Conservation (phyloP, 1,284 basidiomycete species). For the Rhodotorula sp. region DNA sequence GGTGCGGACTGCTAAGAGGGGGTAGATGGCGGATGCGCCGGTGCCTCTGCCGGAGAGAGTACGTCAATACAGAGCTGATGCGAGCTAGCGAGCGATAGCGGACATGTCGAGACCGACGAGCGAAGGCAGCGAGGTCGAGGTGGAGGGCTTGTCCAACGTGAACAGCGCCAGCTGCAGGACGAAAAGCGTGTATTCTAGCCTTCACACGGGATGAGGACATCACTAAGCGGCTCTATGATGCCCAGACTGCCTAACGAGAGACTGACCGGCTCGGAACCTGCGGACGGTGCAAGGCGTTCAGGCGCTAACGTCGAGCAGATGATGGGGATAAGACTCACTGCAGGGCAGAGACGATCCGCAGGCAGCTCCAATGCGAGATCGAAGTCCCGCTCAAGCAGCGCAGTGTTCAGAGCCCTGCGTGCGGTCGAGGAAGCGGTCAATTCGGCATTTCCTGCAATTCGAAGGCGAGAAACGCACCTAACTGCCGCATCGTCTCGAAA, state of each 20-base stretch:
- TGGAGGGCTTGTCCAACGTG: slow-evolving; percentile 24
- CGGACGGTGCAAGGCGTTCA: neutral
- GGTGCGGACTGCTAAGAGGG: slow-evolving; percentile 68
- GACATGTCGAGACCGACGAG: slow-evolving; percentile 57
- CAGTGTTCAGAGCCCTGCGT: slow-evolving; percentile 69
- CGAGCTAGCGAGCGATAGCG: slow-evolving; percentile 30
- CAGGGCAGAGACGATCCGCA: slow-evolving; percentile 76
- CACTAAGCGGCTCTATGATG: neutral
- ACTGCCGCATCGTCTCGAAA: slow-evolving; percentile 70
- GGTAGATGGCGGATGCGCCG: slow-evolving; percentile 86
- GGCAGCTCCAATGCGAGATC: slow-evolving; percentile 64
- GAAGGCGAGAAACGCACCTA: slow-evolving; percentile 56
- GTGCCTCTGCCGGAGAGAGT: slow-evolving; percentile 70
- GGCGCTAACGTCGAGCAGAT: too few species aligned
- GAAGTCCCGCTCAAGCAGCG: slow-evolving; percentile 75
- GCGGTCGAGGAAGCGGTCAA: neutral
- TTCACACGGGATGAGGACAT: slow-evolving; percentile 49
- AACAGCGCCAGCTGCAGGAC: slow-evolving; percentile 63
- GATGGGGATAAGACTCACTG: slow-evolving; percentile 58
- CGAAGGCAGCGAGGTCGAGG: neutral
- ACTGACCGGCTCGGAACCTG: slow-evolving; percentile 43
- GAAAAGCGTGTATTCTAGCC: slow-evolving; percentile 75
- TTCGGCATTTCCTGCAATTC: neutral
- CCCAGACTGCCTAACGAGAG: neutral
- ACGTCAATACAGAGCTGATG: slow-evolving; percentile 51